Evolutionary conservation across 23 red algal genomes (phyloP), one percentile per base, ranked within the genome.

Genomic region (Gracilariopsis chorda): DNA sequence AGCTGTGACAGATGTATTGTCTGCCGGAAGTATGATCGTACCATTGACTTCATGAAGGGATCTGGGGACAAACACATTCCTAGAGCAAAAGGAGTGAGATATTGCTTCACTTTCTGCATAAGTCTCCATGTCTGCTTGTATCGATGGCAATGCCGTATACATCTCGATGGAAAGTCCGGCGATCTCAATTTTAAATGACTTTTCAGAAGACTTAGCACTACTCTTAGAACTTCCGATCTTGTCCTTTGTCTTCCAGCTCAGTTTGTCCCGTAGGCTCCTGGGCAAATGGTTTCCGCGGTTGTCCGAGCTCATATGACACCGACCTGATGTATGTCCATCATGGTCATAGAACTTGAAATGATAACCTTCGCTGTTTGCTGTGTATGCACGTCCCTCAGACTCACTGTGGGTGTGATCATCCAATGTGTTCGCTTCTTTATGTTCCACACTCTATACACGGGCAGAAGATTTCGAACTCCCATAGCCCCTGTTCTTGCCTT

Each of bases 41-140:
- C 34, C 37, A 14, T 58, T 6, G 27, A 24, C 25, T n/a, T 24
- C n/a, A 43, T 63, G 42, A 17, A 84, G 60, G 21, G 79, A 61
- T 33, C 58, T 48, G 34, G 60, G 79, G 17, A 84, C 29, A 57
- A 84, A 65, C 11, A n/a, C 52, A 16, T 33, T 23, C 35, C 23
- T 33, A 46, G 29, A 63, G 42, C 43, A 37, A 39, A 75, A 75
- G 69, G 29, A 75, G 40, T 75, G 69, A 43, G 43, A 9, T 39
- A 37, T 84, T 57, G 52, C 55, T 28, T 55, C 79, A 48, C 79
- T 84, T 23, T 84, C 55, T 36, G 79, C 53, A n/a, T 65, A 84
- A 43, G 37, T 84, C 17, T 63, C 41, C 30, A 63, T 30, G 58
- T 84, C 28, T 65, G 4, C 37, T 33, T 34, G 60, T 65, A 4